Evolutionary conservation across 140 eudicot genomes (phyloP).

Genomic region (Flaveria floridana): DNA sequence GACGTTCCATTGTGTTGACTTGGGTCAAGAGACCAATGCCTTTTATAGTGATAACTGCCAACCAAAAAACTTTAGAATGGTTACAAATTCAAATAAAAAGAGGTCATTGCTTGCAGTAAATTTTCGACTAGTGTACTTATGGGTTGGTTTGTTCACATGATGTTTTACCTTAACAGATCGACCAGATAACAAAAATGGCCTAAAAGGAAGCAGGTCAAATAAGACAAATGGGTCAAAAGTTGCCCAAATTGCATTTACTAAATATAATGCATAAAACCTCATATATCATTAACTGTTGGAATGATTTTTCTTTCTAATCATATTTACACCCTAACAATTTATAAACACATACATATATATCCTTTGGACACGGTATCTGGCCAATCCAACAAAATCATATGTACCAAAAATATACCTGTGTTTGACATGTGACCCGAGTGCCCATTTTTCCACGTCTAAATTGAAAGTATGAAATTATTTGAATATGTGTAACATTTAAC

Average conservation of each 20-base stretch:
- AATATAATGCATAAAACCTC: neutral
- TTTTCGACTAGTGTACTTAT: neutral
- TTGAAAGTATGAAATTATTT: too few relatives aligned
- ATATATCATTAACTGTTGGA: neutral
- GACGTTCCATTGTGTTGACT: conserved; percentile 37
- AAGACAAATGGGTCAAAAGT: neutral
- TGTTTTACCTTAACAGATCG: neutral
- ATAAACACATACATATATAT: too few relatives aligned
- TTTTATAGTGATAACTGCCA: conserved; percentile 48
- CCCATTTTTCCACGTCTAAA: too few relatives aligned
- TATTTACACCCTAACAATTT: neutral
- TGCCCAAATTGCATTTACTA: neutral
- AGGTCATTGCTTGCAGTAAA: neutral
- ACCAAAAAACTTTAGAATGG: conserved; percentile 4
- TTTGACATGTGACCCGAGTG: too few relatives aligned
- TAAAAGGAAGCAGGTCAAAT: neutral
- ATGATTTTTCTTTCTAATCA: neutral
- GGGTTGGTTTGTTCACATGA: neutral
- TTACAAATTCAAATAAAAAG: neutral
- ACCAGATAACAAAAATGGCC: neutral
- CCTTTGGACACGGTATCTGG: too few relatives aligned
- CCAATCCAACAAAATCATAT: too few relatives aligned
- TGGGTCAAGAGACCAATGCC: conserved; percentile 54
- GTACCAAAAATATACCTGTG: too few relatives aligned
- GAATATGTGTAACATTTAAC: too few relatives aligned